Conservation (phyloP, 805 yeast species). For the Blastobotrys chiropterorum region DNA sequence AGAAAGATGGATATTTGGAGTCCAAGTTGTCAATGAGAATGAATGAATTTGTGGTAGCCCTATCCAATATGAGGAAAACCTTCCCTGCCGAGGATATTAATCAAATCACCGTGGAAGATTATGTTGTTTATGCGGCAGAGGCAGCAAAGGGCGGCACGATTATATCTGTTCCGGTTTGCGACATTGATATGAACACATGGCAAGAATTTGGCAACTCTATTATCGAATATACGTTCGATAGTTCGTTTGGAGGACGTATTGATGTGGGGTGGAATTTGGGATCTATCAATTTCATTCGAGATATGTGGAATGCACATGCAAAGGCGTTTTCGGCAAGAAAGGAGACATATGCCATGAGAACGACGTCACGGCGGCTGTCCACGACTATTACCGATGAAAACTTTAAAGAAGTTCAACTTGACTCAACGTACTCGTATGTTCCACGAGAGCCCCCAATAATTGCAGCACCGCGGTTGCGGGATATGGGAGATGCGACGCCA, state of each 20-base stretch:
- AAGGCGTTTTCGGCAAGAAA: constrained; percentile 62
- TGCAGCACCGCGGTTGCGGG: constrained; percentile 83
- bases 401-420: constrained; percentile 44
- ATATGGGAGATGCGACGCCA: constrained; percentile 94
- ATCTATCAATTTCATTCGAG: constrained; percentile 79
- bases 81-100: constrained; percentile 43
- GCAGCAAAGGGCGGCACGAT: constrained; percentile 74
- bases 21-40: constrained; percentile 57
- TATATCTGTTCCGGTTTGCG: constrained; percentile 70
- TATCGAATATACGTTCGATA: constrained; percentile 61
- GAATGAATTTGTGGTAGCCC: constrained; percentile 57
- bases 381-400: constrained; percentile 32
- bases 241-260: constrained; percentile 82
- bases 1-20: constrained; percentile 33
- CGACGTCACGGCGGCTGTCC: constrained; percentile 28
- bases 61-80: constrained; percentile 48
- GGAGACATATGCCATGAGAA: constrained; percentile 33
- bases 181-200: constrained; percentile 68
- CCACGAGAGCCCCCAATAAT: constrained; percentile 73
- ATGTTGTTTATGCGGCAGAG: constrained; percentile 44
- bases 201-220: constrained; percentile 45
- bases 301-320: constrained; percentile 85
- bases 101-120: constrained; percentile 45
- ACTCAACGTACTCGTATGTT: constrained; percentile 39
- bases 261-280: constrained; percentile 94